Conservation (phyloP, 345 rosid genomes). For the Sonneratia caseolaris region DNA sequence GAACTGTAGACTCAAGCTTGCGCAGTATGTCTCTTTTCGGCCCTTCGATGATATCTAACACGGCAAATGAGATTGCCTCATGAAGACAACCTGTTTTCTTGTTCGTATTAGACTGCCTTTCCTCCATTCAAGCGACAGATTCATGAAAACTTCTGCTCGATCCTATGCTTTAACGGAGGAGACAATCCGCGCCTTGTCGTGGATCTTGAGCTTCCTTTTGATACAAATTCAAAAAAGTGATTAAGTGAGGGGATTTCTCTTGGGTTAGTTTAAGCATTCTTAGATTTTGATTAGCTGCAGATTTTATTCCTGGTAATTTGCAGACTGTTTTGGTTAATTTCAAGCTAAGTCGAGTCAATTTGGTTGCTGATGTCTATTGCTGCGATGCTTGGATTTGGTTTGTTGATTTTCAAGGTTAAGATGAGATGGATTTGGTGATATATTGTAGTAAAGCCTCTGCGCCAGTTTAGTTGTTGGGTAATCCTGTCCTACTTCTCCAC, state of each 20-base stretch:
- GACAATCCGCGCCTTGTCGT: background rate
- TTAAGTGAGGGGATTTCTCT: background rate
- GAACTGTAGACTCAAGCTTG: no score
- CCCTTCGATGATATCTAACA: no score
- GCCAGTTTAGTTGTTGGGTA: conserved; percentile 10
- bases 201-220: background rate
- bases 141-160: background rate
- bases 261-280: background rate
- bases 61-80: no score
- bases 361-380: conserved; percentile 1
- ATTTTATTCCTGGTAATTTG: background rate
- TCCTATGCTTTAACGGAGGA: background rate
- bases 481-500: conserved; percentile 14
- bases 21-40: no score
- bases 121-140: background rate
- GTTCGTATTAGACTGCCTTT: no score
- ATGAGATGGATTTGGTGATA: conserved; percentile 17
- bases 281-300: background rate
- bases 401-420: conserved; percentile 11
- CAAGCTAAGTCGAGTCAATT: background rate
- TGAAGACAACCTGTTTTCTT: no score
- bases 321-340: no score
- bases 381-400: conserved; percentile 1
- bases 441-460: conserved; percentile 18
- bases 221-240: background rate